Evolutionary conservation across 371 early-diverging fungal genomes (phyloP).

Genomic region (Lichtheimia ramosa): DNA sequence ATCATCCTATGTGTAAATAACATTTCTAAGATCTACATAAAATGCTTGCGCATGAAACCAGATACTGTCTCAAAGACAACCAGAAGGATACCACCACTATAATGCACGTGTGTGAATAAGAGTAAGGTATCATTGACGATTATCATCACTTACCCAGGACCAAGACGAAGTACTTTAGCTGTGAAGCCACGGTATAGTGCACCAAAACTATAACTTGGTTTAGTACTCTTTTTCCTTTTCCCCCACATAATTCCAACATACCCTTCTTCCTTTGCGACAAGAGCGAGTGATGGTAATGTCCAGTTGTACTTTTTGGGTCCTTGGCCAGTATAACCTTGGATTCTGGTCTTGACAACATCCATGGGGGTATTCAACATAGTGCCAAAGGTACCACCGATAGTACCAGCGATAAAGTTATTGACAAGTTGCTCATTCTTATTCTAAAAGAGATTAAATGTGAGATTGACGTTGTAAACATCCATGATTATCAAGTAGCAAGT

Average conservation of each 20-base stretch:
- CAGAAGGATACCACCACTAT: conserved; percentile 76
- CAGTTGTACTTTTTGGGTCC: conserved; percentile 82
- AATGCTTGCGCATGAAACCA: conserved; percentile 78
- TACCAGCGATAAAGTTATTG: conserved; percentile 91
- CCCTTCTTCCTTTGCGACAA: conserved; percentile 93
- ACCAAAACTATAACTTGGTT: conserved; percentile 46
- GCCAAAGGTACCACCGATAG: conserved; percentile 94
- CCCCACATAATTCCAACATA: conserved; percentile 27
- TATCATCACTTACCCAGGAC: conserved; percentile 80
- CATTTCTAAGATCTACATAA: conserved; percentile 34
- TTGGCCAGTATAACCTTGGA: conserved; percentile 81
- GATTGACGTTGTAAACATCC: background rate
- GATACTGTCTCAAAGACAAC: conserved; percentile 94
- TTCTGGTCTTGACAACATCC: conserved; percentile 96
- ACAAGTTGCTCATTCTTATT: conserved; percentile 75
- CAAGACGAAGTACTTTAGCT: conserved; percentile 96
- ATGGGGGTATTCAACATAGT: conserved; percentile 95
- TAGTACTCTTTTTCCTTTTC: background rate
- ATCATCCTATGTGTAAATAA: conserved; percentile 1
- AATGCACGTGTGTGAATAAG: background rate
- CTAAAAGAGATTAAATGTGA: conserved; percentile 13
- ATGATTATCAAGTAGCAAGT: conserved; percentile 11
- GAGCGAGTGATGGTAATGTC: conserved; percentile 81
- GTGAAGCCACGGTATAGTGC: conserved; percentile 96
- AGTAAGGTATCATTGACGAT: background rate